phyloP scores from a whole-genome alignment of 768 basidiomycete species.

The Sarcodon sp. region DNA sequence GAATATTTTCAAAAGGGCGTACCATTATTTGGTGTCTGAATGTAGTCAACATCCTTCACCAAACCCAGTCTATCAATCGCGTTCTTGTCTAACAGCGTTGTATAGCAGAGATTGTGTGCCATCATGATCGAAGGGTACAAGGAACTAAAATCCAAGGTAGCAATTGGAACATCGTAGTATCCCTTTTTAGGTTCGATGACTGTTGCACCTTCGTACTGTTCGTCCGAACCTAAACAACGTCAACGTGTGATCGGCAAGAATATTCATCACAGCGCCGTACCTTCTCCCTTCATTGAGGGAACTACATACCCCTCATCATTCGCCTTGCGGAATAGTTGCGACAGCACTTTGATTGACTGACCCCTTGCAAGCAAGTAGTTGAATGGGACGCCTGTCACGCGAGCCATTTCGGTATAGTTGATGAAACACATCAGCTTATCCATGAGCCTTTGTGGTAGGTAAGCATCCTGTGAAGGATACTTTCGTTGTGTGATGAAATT shows the following conservation, averaged over 20 bases:
- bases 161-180: constrained; percentile 93
- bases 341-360: constrained; percentile 97
- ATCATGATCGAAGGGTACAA: constrained; percentile 99
- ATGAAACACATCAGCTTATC: constrained; percentile 99
- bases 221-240: constrained; percentile 58
- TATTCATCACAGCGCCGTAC: constrained; percentile 20
- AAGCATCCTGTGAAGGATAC: constrained; percentile 63
- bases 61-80: constrained; percentile 71
- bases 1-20: constrained; percentile 3
- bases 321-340: constrained; percentile 88
- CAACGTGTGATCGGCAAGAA: not conserved
- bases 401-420: constrained; percentile 98
- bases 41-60: constrained; percentile 81
- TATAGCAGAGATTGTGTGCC: constrained; percentile 99
- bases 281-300: constrained; percentile 78
- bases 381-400: constrained; percentile 99
- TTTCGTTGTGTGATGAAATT: not conserved
- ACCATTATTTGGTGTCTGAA: constrained; percentile 95
- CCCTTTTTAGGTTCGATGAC: constrained; percentile 96
- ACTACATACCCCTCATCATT: constrained; percentile 86
- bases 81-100: constrained; percentile 75
- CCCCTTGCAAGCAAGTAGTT: constrained; percentile 89
- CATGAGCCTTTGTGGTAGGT: constrained; percentile 88
- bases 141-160: constrained; percentile 96
- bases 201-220: constrained; percentile 97